Evolutionary conservation across 2,329 filamentous ascomycete genomes (phyloP).

Genomic region (Huntiella decipiens): DNA sequence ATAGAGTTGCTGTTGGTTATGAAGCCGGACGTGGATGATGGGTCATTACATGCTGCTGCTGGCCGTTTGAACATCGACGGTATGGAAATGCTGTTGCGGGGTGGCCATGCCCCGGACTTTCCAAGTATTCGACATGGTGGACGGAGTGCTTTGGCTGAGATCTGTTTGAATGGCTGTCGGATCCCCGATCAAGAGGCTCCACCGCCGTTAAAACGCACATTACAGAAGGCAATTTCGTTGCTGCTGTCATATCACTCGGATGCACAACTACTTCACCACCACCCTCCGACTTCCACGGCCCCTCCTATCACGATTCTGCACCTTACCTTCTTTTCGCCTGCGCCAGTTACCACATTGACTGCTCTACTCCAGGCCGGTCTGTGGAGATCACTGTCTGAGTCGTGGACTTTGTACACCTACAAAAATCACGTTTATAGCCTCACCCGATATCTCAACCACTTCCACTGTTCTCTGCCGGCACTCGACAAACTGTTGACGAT

Average conservation of each 20-base stretch:
- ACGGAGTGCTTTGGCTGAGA: constrained; percentile 42
- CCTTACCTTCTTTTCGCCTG: constrained; percentile 38
- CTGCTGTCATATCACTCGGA: constrained; percentile 39
- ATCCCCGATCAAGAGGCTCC: constrained; percentile 15
- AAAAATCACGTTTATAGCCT: constrained; percentile 41
- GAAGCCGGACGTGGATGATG: constrained; percentile 40
- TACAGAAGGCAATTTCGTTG: constrained; percentile 37
- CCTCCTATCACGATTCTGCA: constrained; percentile 33
- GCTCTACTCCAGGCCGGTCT: constrained; percentile 42
- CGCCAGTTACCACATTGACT: constrained; percentile 35
- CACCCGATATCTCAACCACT: constrained; percentile 38
- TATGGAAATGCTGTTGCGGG: constrained; percentile 35
- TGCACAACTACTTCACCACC: neutral
- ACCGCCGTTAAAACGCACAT: constrained; percentile 19
- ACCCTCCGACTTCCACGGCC: neutral
- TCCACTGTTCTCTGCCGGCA: constrained; percentile 18
- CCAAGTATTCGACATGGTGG: constrained; percentile 43
- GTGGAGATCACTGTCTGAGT: constrained; percentile 45
- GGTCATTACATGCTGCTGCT: constrained; percentile 46
- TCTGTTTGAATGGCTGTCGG: constrained; percentile 35
- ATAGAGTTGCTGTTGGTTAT: constrained; percentile 35
- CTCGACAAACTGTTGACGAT: constrained; percentile 22
- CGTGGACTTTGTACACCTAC: constrained; percentile 34
- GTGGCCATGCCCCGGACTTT: constrained; percentile 45
- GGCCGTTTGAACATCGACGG: constrained; percentile 37